phyloP scores from a whole-genome alignment of 164 flowering plant species.

The Vitis riparia region DNA sequence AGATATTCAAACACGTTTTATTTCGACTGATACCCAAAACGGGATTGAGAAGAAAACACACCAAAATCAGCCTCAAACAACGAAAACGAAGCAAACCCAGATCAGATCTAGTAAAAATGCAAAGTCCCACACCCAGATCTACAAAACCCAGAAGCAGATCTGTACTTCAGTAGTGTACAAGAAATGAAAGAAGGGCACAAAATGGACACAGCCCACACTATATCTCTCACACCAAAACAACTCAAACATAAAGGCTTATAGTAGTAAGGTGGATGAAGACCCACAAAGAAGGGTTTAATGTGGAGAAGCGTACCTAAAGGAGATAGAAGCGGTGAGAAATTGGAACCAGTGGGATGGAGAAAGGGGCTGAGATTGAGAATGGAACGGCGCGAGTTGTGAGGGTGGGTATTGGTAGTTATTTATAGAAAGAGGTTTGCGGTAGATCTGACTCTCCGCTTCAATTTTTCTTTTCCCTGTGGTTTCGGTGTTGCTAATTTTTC shows the following conservation, averaged over 20 bases:
- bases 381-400: background rate
- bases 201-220: conserved; percentile 1
- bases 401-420: background rate
- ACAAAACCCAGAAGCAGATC: background rate
- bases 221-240: background rate
- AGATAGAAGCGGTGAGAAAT: conserved; percentile 4
- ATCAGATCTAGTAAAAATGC: background rate
- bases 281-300: background rate
- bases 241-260: too few relatives aligned
- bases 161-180: background rate
- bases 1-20: too few relatives aligned
- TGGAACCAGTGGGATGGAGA: background rate
- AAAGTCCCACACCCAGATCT: background rate
- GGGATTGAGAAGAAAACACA: too few relatives aligned
- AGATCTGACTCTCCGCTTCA: too few relatives aligned
- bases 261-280: background rate
- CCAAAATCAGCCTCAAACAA: too few relatives aligned
- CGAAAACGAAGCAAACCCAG: too few relatives aligned
- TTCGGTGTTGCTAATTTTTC: too few relatives aligned
- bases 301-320: conserved; percentile 6
- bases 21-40: too few relatives aligned
- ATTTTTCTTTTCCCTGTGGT: too few relatives aligned
- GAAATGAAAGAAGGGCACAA: background rate
- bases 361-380: background rate
- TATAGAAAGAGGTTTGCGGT: background rate